Percentiles rank a stretch among this genome's conserved stretches.
These are phyloP conservation scores for Russula compacta DNA, from an alignment of 768 basidiomycete genomes.

Conservation along the genomic window DNA sequence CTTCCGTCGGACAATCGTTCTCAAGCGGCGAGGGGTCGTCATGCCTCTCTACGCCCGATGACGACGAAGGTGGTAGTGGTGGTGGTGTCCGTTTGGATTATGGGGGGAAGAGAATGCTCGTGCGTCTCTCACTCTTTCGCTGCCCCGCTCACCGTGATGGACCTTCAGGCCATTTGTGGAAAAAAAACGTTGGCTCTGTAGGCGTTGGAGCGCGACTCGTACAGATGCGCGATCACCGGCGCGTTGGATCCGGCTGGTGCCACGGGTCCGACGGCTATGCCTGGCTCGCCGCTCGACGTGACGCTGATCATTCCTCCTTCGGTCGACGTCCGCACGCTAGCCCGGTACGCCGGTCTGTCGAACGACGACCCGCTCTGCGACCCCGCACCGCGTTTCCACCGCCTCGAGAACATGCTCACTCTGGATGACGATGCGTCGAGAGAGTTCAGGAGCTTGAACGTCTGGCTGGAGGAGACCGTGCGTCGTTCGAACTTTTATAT, in stretches of 20 bases:
- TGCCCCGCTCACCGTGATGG: neutral
- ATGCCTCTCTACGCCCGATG: neutral
- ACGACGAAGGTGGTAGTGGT: neutral
- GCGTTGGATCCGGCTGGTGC: neutral
- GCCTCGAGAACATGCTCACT: constrained; percentile 13
- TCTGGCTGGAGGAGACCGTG: constrained; percentile 30
- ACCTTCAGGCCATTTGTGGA: neutral
- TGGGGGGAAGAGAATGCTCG: constrained; percentile 1
- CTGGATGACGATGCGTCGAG: neutral
- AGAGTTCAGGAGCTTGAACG: constrained; percentile 25
- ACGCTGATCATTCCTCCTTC: constrained; percentile 7
- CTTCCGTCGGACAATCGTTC: constrained; percentile 6
- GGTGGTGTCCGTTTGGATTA: neutral
- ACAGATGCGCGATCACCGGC: constrained; percentile 10
- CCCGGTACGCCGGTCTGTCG: constrained; percentile 10
- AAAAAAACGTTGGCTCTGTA: neutral
- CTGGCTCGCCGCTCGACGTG: neutral
- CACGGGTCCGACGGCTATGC: neutral
- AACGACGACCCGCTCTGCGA: constrained; percentile 8
- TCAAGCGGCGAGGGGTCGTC: neutral
- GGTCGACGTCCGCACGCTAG: constrained; percentile 5
- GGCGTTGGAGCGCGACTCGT: constrained; percentile 11
- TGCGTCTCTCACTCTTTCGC: neutral
- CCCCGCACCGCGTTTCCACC: neutral
- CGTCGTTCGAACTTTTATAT: neutral